Base-by-base conservation (phyloP, 1,284 basidiomycete genomes). In the Moniliella sp. region DNA sequence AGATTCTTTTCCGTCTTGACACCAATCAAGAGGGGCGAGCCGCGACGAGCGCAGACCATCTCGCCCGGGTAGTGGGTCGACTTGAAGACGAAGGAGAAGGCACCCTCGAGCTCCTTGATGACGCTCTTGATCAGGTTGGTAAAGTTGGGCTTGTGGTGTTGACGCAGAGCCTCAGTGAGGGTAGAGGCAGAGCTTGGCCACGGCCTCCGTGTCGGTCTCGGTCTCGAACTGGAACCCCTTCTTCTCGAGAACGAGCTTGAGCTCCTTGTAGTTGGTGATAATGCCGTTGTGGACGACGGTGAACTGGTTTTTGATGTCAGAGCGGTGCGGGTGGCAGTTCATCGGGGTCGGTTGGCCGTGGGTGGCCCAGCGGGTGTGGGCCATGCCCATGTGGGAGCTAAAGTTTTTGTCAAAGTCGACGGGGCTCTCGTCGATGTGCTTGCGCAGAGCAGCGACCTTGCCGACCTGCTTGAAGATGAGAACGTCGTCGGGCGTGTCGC, bases 31-130 rank as follows among this genome's bases (percentile, higher is more conserved):
- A 99, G 74, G 15, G 91, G 91, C 16, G 88, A 97, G 55, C 91
- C 91, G 55, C 91, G 81, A 52, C 86, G 81, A 39, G 86, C 82
- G 36, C 81, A 79, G 43, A 97, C 83, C 43, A 91, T 73, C 65
- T 97, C 21, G 52, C 88, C 82, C 31, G 91, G 91, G 70, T 75
- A 99, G 68, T 97, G 84, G 23, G 66, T 65, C 11, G 86, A 93
- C 68, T 93, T 97, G 79, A 97, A 94, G 50, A 94, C 86, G 63
- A 99, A 93, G n/a, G 91, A 91, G 56, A 97, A 99, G 5, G 91
- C 94, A 32, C 91, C 91, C 66, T 99, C 21, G 16, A 99, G 74
- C 65, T 99, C 91, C 68, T 88, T 93, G 59, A 97, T 67, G 32
- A 94, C 84, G 26, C 80, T 73, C 72, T 94, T 94, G 70, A 94